phyloP scores from a whole-genome alignment of 805 yeast genomes.

The Starmerella scarabaei region DNA sequence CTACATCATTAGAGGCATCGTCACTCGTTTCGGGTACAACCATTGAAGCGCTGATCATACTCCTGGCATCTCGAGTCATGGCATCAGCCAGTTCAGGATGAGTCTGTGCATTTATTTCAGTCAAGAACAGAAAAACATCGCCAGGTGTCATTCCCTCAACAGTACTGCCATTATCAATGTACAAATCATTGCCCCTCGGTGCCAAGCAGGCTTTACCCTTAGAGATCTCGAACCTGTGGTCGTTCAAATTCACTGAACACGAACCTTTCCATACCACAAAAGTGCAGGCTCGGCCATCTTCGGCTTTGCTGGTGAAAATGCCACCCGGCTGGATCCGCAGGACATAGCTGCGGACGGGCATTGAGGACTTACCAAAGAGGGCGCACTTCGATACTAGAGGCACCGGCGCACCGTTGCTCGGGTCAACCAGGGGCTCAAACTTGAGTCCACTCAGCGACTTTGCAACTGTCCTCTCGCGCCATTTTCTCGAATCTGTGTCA shows the following conservation, averaged over 20 bases:
- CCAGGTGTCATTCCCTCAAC: slow-evolving; percentile 1
- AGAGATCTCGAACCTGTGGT: slow-evolving; percentile 11
- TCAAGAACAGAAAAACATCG: slow-evolving; percentile 10
- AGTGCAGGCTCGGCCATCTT: slow-evolving; percentile 14
- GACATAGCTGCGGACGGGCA: slow-evolving; percentile 12
- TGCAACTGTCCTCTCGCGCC: slow-evolving; percentile 16
- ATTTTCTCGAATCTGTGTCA: slow-evolving; percentile 4
- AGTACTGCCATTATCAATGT: slow-evolving; percentile 11
- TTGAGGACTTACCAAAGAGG: slow-evolving; percentile 5
- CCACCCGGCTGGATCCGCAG: slow-evolving; percentile 14
- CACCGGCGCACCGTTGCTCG: slow-evolving; percentile 5
- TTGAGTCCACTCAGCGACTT: slow-evolving; percentile 10
- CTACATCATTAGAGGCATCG: background rate
- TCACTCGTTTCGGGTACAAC: too few species aligned
- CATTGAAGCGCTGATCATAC: slow-evolving; percentile 5
- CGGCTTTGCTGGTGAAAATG: slow-evolving; percentile 7
- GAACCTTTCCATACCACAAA: slow-evolving; percentile 18
- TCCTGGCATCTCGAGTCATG: slow-evolving; percentile 12
- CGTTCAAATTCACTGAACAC: slow-evolving; percentile 10
- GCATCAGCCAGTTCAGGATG: slow-evolving; percentile 14
- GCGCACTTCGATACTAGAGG: slow-evolving; percentile 7
- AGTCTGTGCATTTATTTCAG: slow-evolving; percentile 10
- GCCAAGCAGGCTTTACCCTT: slow-evolving; percentile 18
- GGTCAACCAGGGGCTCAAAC: slow-evolving; percentile 7
- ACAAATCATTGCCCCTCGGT: slow-evolving; percentile 18